Conservation (phyloP, 495 filamentous ascomycete species). For the Cetradonia linearis region DNA sequence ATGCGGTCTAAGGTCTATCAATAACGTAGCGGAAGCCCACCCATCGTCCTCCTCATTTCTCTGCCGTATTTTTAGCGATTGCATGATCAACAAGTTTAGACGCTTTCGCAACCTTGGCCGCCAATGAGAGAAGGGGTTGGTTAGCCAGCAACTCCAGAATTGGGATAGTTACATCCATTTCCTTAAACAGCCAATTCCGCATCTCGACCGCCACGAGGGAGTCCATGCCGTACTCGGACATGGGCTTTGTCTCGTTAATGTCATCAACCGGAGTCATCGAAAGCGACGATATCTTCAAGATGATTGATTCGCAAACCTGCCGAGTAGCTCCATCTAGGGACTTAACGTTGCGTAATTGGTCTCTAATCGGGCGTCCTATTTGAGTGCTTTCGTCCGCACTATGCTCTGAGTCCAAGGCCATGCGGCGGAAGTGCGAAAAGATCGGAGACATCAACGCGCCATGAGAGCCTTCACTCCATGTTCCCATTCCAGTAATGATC, state of each 20-base stretch:
- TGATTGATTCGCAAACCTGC: neutral
- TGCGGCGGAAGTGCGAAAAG: conserved; percentile 7
- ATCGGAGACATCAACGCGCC: neutral
- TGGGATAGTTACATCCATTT: conserved; percentile 27
- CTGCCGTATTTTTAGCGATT: too few relatives aligned
- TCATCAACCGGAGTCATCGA: conserved; percentile 9
- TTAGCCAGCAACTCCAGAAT: conserved; percentile 32
- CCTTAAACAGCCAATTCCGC: conserved; percentile 34
- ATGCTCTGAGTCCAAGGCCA: neutral
- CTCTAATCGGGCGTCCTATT: neutral
- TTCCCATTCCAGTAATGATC: conserved; percentile 2
- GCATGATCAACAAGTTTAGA: too few relatives aligned
- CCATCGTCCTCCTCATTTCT: too few relatives aligned
- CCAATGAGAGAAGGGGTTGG: neutral
- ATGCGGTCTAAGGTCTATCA: too few relatives aligned
- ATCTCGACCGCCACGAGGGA: conserved; percentile 34
- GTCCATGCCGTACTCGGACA: conserved; percentile 27
- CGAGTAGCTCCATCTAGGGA: neutral
- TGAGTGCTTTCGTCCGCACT: neutral
- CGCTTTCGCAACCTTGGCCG: too few relatives aligned
- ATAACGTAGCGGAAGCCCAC: too few relatives aligned
- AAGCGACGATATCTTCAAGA: neutral
- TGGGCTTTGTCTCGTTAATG: conserved; percentile 15
- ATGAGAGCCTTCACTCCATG: neutral
- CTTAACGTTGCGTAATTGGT: neutral